A percentile compares a stretch with the other conserved stretches of the same genome.
These are phyloP conservation scores for Suillus hirtellus DNA, from an alignment of 768 basidiomycete species.

Conservation along the genomic window DNA sequence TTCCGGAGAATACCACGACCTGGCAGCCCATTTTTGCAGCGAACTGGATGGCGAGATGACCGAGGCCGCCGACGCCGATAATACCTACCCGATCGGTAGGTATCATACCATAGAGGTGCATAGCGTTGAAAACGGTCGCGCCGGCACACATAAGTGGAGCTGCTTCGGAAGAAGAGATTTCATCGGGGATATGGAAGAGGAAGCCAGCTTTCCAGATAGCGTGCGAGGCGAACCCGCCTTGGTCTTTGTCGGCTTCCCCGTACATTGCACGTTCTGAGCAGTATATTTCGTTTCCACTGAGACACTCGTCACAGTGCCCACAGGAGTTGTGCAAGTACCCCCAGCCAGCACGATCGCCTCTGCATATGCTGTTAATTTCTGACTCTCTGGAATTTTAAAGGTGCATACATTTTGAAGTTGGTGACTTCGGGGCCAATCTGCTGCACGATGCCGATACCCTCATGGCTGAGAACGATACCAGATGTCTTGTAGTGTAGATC, in stretches of 20 bases:
- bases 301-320: conserved; percentile 33
- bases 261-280: conserved; percentile 29
- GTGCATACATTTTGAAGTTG: conserved; percentile 34
- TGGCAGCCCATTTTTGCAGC: conserved; percentile 41
- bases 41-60: conserved; percentile 41
- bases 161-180: conserved; percentile 30
- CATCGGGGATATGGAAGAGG: conserved; percentile 36
- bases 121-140: conserved; percentile 32
- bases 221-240: conserved; percentile 39
- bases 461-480: conserved; percentile 41
- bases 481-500: conserved; percentile 28
- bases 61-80: conserved; percentile 37
- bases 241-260: conserved; percentile 25
- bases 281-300: conserved; percentile 33
- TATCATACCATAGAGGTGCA: conserved; percentile 26
- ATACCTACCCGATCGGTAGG: conserved; percentile 36
- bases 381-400: conserved; percentile 6
- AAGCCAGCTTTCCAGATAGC: conserved; percentile 36
- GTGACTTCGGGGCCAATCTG: conserved; percentile 32
- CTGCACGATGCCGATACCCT: conserved; percentile 38
- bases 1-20: conserved; percentile 36
- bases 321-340: conserved; percentile 36
- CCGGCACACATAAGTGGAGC: conserved; percentile 41
- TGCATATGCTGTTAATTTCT: conserved; percentile 11
- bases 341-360: conserved; percentile 39